These are phyloP conservation scores for Strobilomyces echinocephalus DNA, from an alignment of 768 basidiomycete genomes.

Conservation along the genomic window DNA sequence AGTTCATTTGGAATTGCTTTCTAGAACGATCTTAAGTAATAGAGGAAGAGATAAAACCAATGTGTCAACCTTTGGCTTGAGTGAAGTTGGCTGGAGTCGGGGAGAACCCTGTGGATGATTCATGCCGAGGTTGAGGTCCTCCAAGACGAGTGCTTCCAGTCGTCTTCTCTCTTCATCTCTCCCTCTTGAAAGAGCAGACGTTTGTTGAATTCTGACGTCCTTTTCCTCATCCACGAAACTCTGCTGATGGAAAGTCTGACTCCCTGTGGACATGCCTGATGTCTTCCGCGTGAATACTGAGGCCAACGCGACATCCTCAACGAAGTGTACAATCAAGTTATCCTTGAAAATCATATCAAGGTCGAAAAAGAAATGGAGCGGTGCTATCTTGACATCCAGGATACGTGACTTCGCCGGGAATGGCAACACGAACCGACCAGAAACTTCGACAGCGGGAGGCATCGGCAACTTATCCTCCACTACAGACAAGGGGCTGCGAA, in stretches of 20 bases:
- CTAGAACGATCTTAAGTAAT: constrained; percentile 11
- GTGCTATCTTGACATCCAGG: constrained; percentile 42
- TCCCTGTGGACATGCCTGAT: neutral
- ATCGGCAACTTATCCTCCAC: constrained; percentile 7
- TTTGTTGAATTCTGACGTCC: constrained; percentile 25
- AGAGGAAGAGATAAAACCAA: neutral
- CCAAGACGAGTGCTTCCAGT: constrained; percentile 49
- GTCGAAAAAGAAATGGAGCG: constrained; percentile 78
- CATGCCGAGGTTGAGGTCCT: constrained; percentile 53
- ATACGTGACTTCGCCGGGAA: neutral
- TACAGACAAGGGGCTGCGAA: constrained; percentile 17
- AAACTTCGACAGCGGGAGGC: constrained; percentile 20
- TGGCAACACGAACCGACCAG: constrained; percentile 2
- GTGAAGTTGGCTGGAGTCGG: constrained; percentile 1
- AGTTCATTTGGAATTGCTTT: constrained; percentile 3
- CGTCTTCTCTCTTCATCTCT: constrained; percentile 38
- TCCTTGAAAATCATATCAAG: constrained; percentile 41
- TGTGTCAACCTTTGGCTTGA: constrained; percentile 17
- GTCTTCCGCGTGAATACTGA: constrained; percentile 11
- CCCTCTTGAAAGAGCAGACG: constrained; percentile 14
- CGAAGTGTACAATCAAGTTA: constrained; percentile 41
- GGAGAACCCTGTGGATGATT: constrained; percentile 36
- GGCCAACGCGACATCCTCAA: constrained; percentile 39
- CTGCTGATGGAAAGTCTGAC: neutral
- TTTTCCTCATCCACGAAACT: constrained; percentile 5